Base-by-base conservation (phyloP, 208 protist species). In the Crithidia expoeki region DNA sequence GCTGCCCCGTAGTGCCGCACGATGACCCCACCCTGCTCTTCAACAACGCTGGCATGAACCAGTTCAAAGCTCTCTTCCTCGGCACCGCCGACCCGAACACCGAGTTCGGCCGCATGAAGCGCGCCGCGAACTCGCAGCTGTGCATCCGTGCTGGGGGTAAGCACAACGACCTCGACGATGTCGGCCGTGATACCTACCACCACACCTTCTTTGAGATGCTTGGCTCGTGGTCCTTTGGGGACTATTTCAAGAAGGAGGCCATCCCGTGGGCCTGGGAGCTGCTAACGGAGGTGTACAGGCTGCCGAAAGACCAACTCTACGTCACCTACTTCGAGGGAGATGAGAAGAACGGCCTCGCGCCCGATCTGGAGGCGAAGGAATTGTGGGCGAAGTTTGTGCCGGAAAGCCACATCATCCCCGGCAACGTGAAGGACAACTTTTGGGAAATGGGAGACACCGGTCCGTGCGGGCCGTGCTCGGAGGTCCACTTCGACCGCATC, bases 191-290 rank as follows among this genome's bases (percentile, higher is more conserved):
- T 78, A 98, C 95, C 36, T 99, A 99, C 76, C 98, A 99, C 84
- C 98, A 99, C 87, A 99, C 98, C 34, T 99, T 99, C 82, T 99
- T 99, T 88, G 98, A 99, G 78, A 99, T 99, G 98, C 92, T 99
- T n/a, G 98, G 98, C 53, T 98, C 95, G 68, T 99, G 98, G 98
- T 99, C 95, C 28, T 99, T 99, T 81, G 98, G 98, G 30, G 97
- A 99, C 79, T 99, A 99, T 79, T 99, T 99, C 86, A 99, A 99
- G 84, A 86, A 91, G 60, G 98, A 99, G 58, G 98, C 98, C 40
- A 99, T 99, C 63, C 72, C 40, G 33, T 99, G 90, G 97, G 91
- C 98, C 9, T 99, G 95, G 96, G 98, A 99, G 72, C 86, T 99
- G 52, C 86, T 99, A 23, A 99, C 98, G 17, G 81, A 94, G 30